Conservation (phyloP, 2,329 filamentous ascomycete genomes). For the Amesomyces nigricolor region DNA sequence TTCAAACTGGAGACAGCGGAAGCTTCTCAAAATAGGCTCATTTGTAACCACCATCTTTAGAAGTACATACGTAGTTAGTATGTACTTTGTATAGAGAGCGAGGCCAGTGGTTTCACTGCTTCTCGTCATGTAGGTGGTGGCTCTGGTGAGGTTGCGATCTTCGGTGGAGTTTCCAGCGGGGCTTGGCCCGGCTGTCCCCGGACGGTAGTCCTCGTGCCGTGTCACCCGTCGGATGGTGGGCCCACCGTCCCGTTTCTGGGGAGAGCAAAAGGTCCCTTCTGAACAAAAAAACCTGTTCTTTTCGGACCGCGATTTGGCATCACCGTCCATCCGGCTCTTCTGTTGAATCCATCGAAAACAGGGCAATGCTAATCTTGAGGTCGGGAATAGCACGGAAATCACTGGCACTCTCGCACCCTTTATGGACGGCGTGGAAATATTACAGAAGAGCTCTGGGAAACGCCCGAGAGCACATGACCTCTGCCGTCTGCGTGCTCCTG, state of each 20-base stretch:
- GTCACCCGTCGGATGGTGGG: background rate
- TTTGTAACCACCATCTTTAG: too few relatives aligned
- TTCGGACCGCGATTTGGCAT: background rate
- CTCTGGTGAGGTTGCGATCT: background rate
- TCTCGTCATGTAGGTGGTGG: too few relatives aligned
- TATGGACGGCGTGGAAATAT: background rate
- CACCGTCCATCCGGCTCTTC: constrained; percentile 9
- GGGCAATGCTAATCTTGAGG: background rate
- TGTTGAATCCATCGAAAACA: background rate
- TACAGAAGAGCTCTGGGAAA: background rate
- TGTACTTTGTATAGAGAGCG: too few relatives aligned
- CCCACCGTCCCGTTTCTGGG: background rate
- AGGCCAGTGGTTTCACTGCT: too few relatives aligned
- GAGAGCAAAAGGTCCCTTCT: too few relatives aligned
- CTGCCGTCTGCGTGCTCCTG: constrained; percentile 12
- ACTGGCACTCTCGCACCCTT: too few relatives aligned
- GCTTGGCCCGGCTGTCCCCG: background rate
- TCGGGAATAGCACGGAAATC: too few relatives aligned
- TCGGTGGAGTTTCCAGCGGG: background rate
- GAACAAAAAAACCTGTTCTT: too few relatives aligned
- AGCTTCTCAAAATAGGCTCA: too few relatives aligned
- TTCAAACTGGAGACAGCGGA: too few relatives aligned
- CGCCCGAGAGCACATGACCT: constrained; percentile 21
- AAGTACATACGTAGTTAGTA: too few relatives aligned
- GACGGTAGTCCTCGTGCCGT: background rate